Conservation (phyloP, 768 basidiomycete species). For the Naganishia vishniacii region DNA sequence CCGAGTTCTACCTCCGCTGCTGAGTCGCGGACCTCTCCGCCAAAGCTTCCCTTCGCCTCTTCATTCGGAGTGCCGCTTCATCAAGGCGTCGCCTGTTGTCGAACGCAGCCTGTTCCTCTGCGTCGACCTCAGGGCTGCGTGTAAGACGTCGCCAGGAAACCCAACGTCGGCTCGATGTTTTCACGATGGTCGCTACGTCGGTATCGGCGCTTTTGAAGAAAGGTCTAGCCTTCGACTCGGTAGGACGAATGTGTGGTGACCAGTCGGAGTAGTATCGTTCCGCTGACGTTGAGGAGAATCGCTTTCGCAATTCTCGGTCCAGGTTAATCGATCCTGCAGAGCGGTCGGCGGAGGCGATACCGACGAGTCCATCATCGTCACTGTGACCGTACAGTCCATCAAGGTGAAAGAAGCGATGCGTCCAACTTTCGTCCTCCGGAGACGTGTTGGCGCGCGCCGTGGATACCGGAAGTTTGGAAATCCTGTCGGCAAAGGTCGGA, state of each 20-base stretch:
- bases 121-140: neutral
- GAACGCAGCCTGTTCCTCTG: neutral
- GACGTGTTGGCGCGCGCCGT: neutral
- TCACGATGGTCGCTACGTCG: too few relatives aligned
- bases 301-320: neutral
- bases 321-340: neutral
- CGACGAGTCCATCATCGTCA: slow-evolving; percentile 10
- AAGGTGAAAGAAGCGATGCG: slow-evolving; percentile 2
- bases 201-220: neutral
- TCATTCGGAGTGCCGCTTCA: neutral
- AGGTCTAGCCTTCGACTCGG: neutral
- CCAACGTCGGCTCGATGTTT: neutral
- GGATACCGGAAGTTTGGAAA: slow-evolving; percentile 10
- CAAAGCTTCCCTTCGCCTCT: neutral
- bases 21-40: neutral
- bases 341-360: neutral
- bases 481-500: slow-evolving; percentile 6
- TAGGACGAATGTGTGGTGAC: too few relatives aligned
- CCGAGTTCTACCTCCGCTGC: neutral
- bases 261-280: too few relatives aligned
- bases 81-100: neutral
- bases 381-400: slow-evolving; percentile 10
- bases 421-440: neutral
- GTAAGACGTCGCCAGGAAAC: neutral
- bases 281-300: neutral